Evolutionary conservation across 495 filamentous ascomycete species (phyloP).

Genomic region (Ramalina intermedia): DNA sequence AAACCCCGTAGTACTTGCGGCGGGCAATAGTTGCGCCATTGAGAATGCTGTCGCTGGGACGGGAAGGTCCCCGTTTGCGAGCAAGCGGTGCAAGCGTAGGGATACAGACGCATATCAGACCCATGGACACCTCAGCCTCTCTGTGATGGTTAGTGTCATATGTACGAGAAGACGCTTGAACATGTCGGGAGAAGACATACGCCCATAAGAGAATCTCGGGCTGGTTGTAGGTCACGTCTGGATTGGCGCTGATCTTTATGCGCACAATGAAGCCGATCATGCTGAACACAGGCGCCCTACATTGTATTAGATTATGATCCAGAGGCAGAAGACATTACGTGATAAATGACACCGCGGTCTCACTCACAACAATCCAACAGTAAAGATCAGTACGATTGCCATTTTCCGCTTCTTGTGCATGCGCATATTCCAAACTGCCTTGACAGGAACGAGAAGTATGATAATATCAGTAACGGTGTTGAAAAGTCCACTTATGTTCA

Average conservation of each 20-base stretch:
- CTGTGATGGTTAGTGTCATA: background rate
- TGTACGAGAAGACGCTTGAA: background rate
- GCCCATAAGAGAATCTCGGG: constrained; percentile 12
- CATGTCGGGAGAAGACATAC: background rate
- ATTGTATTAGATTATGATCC: background rate
- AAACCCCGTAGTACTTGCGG: background rate
- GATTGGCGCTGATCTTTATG: constrained; percentile 10
- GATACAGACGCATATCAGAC: constrained; percentile 12
- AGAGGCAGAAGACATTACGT: background rate
- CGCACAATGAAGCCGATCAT: constrained; percentile 16
- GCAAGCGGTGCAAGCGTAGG: constrained; percentile 6
- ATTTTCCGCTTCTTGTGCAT: constrained; percentile 17
- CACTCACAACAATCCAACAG: constrained; percentile 24
- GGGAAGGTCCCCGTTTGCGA: background rate
- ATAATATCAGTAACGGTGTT: constrained; percentile 25
- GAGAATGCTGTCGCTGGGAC: background rate
- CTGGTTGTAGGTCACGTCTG: constrained; percentile 17
- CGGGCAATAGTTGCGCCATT: background rate
- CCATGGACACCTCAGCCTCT: constrained; percentile 10
- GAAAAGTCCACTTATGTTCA: constrained; percentile 22
- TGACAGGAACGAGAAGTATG: constrained; percentile 24
- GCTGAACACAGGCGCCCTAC: constrained; percentile 19
- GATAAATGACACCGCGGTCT: background rate
- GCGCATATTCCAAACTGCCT: constrained; percentile 22
- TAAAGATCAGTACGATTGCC: constrained; percentile 22